Conservation (phyloP, 2,329 filamentous ascomycete species). For the Ophiostoma tasmaniense region DNA sequence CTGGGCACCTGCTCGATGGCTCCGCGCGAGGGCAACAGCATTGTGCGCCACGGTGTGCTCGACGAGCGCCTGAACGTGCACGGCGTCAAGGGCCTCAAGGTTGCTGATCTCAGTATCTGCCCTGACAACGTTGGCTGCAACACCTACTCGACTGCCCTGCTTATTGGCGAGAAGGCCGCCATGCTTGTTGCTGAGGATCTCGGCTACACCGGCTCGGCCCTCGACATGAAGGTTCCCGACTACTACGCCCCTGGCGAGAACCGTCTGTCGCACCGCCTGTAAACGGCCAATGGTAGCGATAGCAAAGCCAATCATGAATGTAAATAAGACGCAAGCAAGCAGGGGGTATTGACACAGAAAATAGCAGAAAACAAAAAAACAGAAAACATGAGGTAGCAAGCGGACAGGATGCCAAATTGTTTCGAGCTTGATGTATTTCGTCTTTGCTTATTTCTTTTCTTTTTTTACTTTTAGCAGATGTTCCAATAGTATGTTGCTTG, state of each 20-base stretch:
- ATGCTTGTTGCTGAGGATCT: constrained; percentile 64
- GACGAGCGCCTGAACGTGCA: constrained; percentile 72
- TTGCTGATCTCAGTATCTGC: constrained; percentile 67
- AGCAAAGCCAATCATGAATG: not conserved
- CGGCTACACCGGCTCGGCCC: constrained; percentile 60
- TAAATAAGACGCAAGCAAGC: not conserved
- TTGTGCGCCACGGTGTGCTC: constrained; percentile 71
- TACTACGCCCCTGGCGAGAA: constrained; percentile 50
- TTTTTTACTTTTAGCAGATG: not conserved
- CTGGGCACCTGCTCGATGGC: constrained; percentile 68
- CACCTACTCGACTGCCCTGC: constrained; percentile 60
- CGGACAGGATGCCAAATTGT: not conserved
- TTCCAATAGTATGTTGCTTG: not conserved
- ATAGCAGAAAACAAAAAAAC: not conserved
- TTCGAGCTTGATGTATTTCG: not conserved
- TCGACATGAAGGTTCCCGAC: constrained; percentile 67
- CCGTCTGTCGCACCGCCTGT: constrained; percentile 34
- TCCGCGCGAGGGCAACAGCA: constrained; percentile 65
- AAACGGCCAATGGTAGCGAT: not conserved
- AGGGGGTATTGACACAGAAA: not conserved
- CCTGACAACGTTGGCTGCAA: constrained; percentile 70
- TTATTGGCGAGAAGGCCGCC: constrained; percentile 69
- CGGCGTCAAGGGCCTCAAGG: constrained; percentile 68
- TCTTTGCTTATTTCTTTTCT: not conserved
- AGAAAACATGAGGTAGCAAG: not conserved